Evolutionary conservation across 2,329 filamentous ascomycete species (phyloP).

Genomic region (Celoporthe dispersa): DNA sequence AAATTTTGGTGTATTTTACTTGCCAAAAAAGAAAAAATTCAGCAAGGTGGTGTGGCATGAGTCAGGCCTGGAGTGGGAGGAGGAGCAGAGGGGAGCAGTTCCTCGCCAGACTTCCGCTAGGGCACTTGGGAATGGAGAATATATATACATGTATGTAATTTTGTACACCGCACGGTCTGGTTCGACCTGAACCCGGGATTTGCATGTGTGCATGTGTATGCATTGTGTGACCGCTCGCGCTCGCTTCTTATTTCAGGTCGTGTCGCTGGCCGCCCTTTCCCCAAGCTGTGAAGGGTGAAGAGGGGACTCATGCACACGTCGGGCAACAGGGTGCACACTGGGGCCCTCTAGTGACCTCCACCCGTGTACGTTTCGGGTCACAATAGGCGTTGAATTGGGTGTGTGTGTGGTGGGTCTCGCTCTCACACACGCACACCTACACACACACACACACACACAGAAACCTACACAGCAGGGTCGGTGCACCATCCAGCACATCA

Average conservation of each 20-base stretch:
- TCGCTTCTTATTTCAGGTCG: not conserved
- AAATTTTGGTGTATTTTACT: constrained; percentile 12
- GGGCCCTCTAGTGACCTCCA: constrained; percentile 13
- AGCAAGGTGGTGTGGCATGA: constrained; percentile 24
- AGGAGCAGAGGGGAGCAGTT: not conserved
- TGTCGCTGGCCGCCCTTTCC: not conserved
- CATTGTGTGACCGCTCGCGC: constrained; percentile 17
- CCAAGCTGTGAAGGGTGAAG: not conserved
- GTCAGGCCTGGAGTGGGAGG: constrained; percentile 14
- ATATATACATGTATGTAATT: constrained; percentile 13
- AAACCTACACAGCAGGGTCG: not conserved
- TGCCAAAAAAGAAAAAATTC: not conserved
- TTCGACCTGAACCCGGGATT: constrained; percentile 11
- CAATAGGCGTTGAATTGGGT: constrained; percentile 5
- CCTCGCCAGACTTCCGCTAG: not conserved
- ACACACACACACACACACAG: not conserved
- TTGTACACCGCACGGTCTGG: constrained; percentile 15
- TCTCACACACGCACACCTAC: not conserved
- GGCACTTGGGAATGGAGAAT: not conserved
- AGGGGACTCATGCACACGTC: constrained; percentile 8
- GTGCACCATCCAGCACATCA: constrained; percentile 16
- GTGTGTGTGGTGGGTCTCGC: constrained; percentile 13
- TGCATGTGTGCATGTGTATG: constrained; percentile 3
- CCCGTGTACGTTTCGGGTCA: constrained; percentile 8
- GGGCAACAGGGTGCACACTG: not conserved